Conservation (phyloP, 1,284 basidiomycete species). For the Vanrija humicola region DNA sequence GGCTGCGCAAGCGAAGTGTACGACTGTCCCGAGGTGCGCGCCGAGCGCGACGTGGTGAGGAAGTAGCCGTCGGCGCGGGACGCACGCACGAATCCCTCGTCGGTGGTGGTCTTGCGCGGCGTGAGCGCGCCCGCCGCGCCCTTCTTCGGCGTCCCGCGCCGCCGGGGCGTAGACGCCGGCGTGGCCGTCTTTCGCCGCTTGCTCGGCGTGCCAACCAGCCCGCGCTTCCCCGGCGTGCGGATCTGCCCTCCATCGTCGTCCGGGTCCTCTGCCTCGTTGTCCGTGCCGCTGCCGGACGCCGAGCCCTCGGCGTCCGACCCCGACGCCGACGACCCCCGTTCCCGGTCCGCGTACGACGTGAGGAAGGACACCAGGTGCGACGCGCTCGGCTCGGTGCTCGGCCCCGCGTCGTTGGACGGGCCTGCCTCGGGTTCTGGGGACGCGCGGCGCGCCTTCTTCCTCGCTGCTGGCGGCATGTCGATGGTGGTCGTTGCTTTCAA, state of each 20-base stretch:
- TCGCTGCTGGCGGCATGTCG: not conserved
- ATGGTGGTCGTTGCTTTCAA: too few species aligned
- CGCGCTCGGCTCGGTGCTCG: conserved; percentile 5
- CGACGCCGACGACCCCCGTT: conserved; percentile 9
- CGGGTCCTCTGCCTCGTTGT: conserved; percentile 24
- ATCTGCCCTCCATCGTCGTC: conserved; percentile 22
- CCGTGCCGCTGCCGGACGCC: conserved; percentile 18
- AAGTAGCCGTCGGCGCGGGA: conserved; percentile 77
- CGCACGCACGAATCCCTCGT: conserved; percentile 43
- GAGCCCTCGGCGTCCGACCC: conserved; percentile 27
- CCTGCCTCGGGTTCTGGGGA: conserved; percentile 1
- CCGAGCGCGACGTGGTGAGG: conserved; percentile 56
- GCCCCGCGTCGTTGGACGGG: not conserved
- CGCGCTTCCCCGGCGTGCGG: conserved; percentile 3
- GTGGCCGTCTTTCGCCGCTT: conserved; percentile 24
- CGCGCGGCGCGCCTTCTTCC: conserved; percentile 5
- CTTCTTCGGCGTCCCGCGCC: conserved; percentile 15
- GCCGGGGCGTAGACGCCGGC: conserved; percentile 13
- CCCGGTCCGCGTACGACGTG: conserved; percentile 32
- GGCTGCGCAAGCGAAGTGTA: conserved; percentile 70
- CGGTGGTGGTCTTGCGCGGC: conserved; percentile 6
- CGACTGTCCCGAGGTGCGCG: conserved; percentile 68
- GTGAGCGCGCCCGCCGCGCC: conserved; percentile 8
- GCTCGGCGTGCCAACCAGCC: conserved; percentile 23
- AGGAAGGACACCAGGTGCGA: conserved; percentile 44